phyloP scores from a whole-genome alignment of 495 filamentous ascomycete genomes.

The Annulohypoxylon maeteangense region DNA sequence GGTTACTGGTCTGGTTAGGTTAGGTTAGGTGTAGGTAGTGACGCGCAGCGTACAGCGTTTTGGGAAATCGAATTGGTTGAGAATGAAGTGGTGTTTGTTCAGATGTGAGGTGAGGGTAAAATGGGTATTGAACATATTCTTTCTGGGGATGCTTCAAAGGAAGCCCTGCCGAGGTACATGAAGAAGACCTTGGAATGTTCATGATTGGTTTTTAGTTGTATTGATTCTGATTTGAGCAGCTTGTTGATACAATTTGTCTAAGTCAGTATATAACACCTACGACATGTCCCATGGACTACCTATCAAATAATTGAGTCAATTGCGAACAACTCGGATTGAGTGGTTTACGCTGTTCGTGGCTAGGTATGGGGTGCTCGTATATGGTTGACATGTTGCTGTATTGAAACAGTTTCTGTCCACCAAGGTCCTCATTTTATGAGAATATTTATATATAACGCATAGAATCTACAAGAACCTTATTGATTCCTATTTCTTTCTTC shows the following conservation, averaged over 20 bases:
- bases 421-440: conserved; percentile 16
- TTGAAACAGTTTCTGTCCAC: neutral
- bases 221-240: neutral
- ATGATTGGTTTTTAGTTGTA: no score
- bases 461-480: no score
- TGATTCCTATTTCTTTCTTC: neutral
- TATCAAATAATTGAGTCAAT: neutral
- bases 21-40: neutral
- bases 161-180: no score
- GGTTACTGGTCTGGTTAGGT: neutral
- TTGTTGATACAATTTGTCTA: no score
- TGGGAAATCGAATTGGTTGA: neutral
- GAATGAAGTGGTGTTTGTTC: neutral
- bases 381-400: neutral
- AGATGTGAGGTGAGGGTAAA: no score
- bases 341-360: neutral
- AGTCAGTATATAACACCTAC: no score
- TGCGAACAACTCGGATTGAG: neutral
- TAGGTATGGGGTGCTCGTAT: neutral
- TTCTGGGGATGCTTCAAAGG: no score
- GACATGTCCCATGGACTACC: no score
- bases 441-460: no score
- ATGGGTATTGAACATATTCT: no score
- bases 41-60: neutral
- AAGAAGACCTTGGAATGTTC: no score